A percentile compares a stretch with the other conserved stretches of the same genome.
Evolutionary conservation across 352 stramenopile genomes (phyloP).

Genomic region (Hyphochytrium catenoides): DNA sequence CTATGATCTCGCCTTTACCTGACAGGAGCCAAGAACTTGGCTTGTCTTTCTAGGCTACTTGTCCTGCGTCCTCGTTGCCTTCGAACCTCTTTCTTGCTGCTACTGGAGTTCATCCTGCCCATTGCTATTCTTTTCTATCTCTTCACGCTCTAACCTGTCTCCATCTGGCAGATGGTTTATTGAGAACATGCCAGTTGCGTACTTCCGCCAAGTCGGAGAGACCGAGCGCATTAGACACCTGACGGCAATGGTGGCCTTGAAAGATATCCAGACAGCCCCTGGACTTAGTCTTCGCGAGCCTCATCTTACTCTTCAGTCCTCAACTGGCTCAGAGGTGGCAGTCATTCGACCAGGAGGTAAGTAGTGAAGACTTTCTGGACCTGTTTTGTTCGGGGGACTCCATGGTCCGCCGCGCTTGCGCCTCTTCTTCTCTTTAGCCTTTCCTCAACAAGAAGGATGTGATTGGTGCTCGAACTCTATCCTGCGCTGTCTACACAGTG

Average conservation of each 20-base stretch:
- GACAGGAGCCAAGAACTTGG: too few species aligned
- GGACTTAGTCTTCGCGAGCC: conserved; percentile 1
- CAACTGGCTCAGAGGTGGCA: neutral
- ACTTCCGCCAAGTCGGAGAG: conserved; percentile 60
- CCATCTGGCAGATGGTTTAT: conserved; percentile 67
- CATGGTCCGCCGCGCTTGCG: neutral
- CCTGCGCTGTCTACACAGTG: too few species aligned
- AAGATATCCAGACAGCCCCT: conserved; percentile 2
- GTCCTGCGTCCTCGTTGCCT: too few species aligned
- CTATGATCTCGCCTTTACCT: too few species aligned
- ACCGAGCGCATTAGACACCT: conserved; percentile 56
- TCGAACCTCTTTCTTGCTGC: too few species aligned
- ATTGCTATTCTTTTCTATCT: too few species aligned
- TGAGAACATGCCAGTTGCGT: conserved; percentile 62
- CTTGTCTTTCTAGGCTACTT: too few species aligned
- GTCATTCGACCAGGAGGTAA: conserved; percentile 1
- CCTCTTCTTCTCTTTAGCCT: conserved; percentile 3
- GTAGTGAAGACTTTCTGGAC: neutral
- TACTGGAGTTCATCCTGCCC: too few species aligned
- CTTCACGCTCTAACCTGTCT: too few species aligned
- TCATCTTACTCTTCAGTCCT: neutral
- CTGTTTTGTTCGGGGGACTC: neutral
- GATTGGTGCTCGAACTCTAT: too few species aligned
- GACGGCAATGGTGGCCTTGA: conserved; percentile 44
- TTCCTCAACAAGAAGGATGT: too few species aligned